Base-by-base conservation (phyloP, 1,284 basidiomycete species). In the Ganoderma resinaceum region DNA sequence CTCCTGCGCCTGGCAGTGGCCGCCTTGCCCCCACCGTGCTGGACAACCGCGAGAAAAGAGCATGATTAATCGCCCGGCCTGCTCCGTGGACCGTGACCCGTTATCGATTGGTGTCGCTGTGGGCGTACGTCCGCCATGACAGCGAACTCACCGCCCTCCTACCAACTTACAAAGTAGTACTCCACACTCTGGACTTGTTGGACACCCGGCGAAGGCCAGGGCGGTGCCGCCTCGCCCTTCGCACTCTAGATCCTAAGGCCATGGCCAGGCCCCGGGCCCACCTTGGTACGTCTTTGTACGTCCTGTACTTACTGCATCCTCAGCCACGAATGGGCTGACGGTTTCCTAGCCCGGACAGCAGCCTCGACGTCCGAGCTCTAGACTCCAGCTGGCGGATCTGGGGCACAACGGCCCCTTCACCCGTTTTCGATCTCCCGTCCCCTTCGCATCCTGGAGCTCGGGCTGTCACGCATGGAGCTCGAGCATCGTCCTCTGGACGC, bases 141-240 rank as follows among this genome's bases (percentile, higher is more conserved):
- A 52, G 46, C 46, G 46, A 52, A 52, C 46, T n/a, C 46, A 14
- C 46, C 29, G 46, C 46, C n/a, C 46, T 52, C 46, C 46, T n/a
- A n/a, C n/a, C n/a, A n/a, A n/a, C n/a, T n/a, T n/a, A n/a, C n/a
- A n/a, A n/a, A n/a, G n/a, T n/a, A n/a, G n/a, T n/a, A 52, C 23
- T 12, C 11, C 37, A 23, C 9, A 14, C 46, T 52, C n/a, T n/a
- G n/a, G n/a, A 23, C 46, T 29, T 52, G 11, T 23, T 52, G 23
- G 23, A 23, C 46, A 7, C 7, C 20, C 4, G 37, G 11, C 20
- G 11, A 26, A 29, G 12, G n/a, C 46, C n/a, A 23, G 14, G 23
- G 46, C 46, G 23, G 46, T 52, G 46, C 46, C 46, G 43, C 46
- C 46, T 26, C 40, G 40, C 40, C 18, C 40, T 42, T 18, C 40